phyloP scores from a whole-genome alignment of 2,329 filamentous ascomycete species.

The Colletotrichum orbiculare region DNA sequence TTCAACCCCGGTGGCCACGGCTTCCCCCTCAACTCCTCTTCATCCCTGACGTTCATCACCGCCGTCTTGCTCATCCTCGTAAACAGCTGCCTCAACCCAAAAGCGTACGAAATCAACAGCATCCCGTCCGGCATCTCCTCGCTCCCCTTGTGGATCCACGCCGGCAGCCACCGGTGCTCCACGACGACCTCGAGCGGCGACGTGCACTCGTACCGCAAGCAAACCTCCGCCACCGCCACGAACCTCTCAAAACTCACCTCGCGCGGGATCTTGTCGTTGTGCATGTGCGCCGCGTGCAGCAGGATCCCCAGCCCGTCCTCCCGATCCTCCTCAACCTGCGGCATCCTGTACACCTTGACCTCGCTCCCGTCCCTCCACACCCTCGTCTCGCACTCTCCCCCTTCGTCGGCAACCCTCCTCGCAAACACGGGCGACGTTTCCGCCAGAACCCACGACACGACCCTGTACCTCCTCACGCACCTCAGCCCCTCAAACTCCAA shows the following conservation, averaged over 20 bases:
- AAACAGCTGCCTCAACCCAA: constrained; percentile 61
- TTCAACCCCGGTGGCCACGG: constrained; percentile 60
- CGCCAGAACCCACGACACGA: constrained; percentile 61
- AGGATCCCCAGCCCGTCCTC: constrained; percentile 56
- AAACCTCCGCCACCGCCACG: constrained; percentile 63
- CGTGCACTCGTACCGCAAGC: constrained; percentile 62
- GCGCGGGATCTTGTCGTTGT: constrained; percentile 57
- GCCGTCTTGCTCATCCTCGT: constrained; percentile 60
- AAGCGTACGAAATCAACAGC: constrained; percentile 64
- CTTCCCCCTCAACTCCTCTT: constrained; percentile 55
- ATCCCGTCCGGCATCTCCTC: constrained; percentile 62
- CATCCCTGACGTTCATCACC: constrained; percentile 57
- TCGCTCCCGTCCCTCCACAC: constrained; percentile 56
- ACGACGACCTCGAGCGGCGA: constrained; percentile 61
- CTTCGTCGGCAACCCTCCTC: constrained; percentile 54
- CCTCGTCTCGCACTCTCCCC: constrained; percentile 47
- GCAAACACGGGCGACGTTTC: constrained; percentile 65
- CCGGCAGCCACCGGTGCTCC: constrained; percentile 62
- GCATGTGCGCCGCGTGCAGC: constrained; percentile 63
- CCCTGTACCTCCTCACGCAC: constrained; percentile 59
- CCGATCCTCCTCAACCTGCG: constrained; percentile 59
- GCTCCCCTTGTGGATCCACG: constrained; percentile 60
- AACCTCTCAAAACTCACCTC: constrained; percentile 61
- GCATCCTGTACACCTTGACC: constrained; percentile 63
- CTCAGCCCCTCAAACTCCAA: constrained; percentile 60